phyloP scores from a whole-genome alignment of 1,284 basidiomycete genomes.

The Trametes pubescens region DNA sequence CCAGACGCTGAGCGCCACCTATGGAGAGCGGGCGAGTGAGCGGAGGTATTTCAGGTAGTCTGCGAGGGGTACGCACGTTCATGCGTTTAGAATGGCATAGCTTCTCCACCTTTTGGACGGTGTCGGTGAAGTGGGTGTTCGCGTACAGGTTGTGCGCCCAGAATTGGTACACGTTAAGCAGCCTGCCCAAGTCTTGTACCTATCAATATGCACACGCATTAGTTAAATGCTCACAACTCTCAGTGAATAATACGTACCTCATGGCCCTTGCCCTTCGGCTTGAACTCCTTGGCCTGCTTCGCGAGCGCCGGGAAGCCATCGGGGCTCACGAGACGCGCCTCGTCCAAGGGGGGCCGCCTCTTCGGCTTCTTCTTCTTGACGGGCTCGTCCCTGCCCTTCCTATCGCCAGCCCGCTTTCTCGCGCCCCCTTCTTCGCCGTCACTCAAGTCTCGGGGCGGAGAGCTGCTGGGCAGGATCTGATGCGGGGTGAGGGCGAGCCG shows the following conservation, averaged over 20 bases:
- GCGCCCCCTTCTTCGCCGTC: conserved; percentile 25
- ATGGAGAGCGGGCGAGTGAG: conserved; percentile 1
- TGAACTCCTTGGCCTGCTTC: conserved; percentile 77
- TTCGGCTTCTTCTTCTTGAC: conserved; percentile 54
- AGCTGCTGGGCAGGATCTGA: conserved; percentile 56
- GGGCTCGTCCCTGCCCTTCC: conserved; percentile 40
- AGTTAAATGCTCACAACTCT: not conserved
- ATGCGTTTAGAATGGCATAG: conserved; percentile 85
- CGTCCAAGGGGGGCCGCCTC: conserved; percentile 71
- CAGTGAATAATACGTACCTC: conserved; percentile 61
- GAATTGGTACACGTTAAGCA: conserved; percentile 87
- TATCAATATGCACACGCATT: conserved; percentile 42
- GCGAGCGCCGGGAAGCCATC: conserved; percentile 84
- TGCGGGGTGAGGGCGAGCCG: conserved; percentile 47
- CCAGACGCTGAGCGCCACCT: conserved; percentile 80
- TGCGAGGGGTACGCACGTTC: conserved; percentile 62
- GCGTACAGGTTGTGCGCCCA: conserved; percentile 94
- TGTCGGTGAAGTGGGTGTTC: conserved; percentile 85
- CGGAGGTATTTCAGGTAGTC: not conserved
- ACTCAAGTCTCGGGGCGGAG: conserved; percentile 49
- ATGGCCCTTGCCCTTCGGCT: conserved; percentile 85
- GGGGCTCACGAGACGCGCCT: conserved; percentile 71
- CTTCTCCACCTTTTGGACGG: conserved; percentile 83
- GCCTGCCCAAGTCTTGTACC: conserved; percentile 78
- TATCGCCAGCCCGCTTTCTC: conserved; percentile 35